phyloP scores from a whole-genome alignment of 805 yeast genomes.

The Blastobotrys mokoenaii region DNA sequence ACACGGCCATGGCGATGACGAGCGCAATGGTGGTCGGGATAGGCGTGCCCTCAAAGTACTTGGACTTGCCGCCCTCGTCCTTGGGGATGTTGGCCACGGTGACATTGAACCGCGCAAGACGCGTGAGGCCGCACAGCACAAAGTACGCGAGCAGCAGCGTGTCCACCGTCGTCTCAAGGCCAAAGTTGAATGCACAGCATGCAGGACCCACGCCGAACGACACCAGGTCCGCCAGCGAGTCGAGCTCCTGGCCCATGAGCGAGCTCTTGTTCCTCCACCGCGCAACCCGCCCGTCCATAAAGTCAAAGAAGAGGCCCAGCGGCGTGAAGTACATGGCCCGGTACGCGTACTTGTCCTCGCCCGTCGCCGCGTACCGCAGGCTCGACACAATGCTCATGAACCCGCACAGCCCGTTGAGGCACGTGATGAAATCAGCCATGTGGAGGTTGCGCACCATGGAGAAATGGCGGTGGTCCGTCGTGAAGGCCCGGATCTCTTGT shows the following conservation, averaged over 20 bases:
- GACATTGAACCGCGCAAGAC: conserved; percentile 92
- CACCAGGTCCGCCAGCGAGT: conserved; percentile 88
- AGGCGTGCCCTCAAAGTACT: conserved; percentile 93
- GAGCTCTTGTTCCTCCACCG: conserved; percentile 86
- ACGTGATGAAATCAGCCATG: conserved; percentile 92
- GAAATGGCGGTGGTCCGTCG: conserved; percentile 77
- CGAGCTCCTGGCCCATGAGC: conserved; percentile 95
- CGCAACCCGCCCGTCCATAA: conserved; percentile 96
- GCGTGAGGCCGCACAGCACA: conserved; percentile 86
- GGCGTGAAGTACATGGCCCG: conserved; percentile 84
- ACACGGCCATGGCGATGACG: conserved; percentile 63
- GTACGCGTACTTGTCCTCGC: conserved; percentile 48
- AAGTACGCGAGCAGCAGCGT: conserved; percentile 68
- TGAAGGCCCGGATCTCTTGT: conserved; percentile 62
- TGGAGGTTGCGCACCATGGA: conserved; percentile 69
- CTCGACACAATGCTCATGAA: conserved; percentile 85
- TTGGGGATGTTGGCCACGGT: conserved; percentile 90
- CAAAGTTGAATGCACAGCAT: conserved; percentile 81
- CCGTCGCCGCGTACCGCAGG: conserved; percentile 67
- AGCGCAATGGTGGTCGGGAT: conserved; percentile 80
- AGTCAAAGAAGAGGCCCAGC: conserved; percentile 91
- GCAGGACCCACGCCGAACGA: conserved; percentile 97
- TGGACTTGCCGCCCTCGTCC: conserved; percentile 76
- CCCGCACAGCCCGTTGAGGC: conserved; percentile 90
- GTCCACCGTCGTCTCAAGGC: conserved; percentile 78